These are phyloP conservation scores for Candida sonorensis DNA, from an alignment of 805 yeast species.

Conservation along the genomic window DNA sequence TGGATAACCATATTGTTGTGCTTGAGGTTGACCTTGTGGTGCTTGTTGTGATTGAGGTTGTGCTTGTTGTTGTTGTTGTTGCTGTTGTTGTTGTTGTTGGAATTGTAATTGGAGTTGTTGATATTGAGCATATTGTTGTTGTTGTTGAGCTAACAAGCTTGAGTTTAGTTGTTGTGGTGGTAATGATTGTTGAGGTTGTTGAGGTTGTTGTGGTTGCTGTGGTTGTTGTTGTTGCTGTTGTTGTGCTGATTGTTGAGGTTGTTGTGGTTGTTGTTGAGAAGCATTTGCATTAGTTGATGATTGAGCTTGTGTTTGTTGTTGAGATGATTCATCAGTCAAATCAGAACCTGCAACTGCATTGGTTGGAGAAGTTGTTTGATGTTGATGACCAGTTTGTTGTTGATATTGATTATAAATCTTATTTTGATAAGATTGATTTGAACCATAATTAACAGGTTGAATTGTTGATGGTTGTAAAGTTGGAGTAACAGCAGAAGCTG, in stretches of 20 bases:
- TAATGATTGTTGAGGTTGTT: constrained; percentile 1
- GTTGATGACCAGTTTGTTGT: no score
- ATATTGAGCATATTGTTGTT: constrained; percentile 19
- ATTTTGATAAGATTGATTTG: no score
- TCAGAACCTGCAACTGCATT: no score
- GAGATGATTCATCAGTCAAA: no score
- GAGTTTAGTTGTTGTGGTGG: constrained; percentile 17
- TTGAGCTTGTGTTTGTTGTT: no score
- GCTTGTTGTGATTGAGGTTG: constrained; percentile 2
- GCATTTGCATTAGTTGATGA: no score
- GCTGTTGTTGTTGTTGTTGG: constrained; percentile 6
- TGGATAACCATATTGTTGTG: constrained; percentile 11
- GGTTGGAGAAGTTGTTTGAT: no score
- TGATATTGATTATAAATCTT: no score
- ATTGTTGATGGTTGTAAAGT: no score
- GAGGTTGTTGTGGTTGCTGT: constrained; percentile 9
- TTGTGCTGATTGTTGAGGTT: constrained; percentile 12
- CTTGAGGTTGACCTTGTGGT: constrained; percentile 8
- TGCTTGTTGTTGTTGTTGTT: constrained; percentile 6
- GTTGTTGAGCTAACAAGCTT: constrained; percentile 18
- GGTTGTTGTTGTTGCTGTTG: constrained; percentile 15
- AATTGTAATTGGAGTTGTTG: constrained; percentile 12
- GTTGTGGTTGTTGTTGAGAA: no score
- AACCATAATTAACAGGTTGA: no score
- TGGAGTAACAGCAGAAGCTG: no score